phyloP scores from a whole-genome alignment of 345 rosid genomes.

The Nasturtium officinale region DNA sequence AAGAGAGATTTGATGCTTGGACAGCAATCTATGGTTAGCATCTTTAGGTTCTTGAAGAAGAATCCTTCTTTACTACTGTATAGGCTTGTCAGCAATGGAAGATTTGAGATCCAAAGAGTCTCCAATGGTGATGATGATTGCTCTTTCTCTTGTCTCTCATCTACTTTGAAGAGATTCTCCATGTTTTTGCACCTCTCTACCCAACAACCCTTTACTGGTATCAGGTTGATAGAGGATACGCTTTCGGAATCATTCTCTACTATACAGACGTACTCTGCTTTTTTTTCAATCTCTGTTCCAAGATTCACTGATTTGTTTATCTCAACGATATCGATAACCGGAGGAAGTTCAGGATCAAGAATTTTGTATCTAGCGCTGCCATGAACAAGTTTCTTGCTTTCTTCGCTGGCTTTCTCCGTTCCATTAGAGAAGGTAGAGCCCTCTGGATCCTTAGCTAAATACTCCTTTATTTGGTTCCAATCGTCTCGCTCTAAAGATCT shows the following conservation, averaged over 20 bases:
- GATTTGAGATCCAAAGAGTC: constrained; percentile 52
- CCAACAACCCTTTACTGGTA: constrained; percentile 49
- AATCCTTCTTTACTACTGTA: constrained; percentile 22
- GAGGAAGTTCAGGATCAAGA: constrained; percentile 32
- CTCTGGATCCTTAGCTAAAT: neutral
- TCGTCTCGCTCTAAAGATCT: neutral
- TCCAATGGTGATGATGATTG: constrained; percentile 31
- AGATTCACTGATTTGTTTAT: constrained; percentile 46
- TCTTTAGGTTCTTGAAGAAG: constrained; percentile 46
- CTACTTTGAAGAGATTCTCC: constrained; percentile 32
- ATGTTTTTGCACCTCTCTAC: constrained; percentile 49
- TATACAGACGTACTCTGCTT: constrained; percentile 44
- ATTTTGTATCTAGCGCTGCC: constrained; percentile 9
- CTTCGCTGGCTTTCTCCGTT: neutral
- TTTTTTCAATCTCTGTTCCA: constrained; percentile 17
- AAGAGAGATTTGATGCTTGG: constrained; percentile 44
- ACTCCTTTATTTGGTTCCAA: constrained; percentile 23
- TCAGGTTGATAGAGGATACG: constrained; percentile 45
- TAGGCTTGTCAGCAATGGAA: constrained; percentile 43
- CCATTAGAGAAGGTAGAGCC: neutral
- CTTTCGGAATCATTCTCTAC: constrained; percentile 31
- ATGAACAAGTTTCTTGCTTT: constrained; percentile 8
- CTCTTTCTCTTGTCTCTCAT: constrained; percentile 27
- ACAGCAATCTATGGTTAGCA: constrained; percentile 54
- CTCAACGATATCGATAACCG: constrained; percentile 5